A percentile compares a stretch with the other conserved stretches of the same genome.
Evolutionary conservation across 2,329 filamentous ascomycete genomes (phyloP).

Genomic region (Cercospora canescens): DNA sequence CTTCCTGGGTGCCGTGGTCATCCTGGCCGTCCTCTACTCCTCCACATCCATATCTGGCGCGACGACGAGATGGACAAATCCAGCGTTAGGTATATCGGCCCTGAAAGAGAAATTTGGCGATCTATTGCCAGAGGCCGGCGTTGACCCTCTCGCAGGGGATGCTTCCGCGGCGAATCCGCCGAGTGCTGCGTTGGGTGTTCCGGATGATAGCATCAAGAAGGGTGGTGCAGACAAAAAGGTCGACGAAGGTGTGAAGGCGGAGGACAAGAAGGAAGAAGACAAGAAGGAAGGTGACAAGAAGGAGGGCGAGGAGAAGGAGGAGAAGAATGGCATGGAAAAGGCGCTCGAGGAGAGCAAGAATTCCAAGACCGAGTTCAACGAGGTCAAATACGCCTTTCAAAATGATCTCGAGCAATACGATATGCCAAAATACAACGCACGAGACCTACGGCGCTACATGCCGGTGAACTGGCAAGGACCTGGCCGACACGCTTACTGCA

Average conservation of each 20-base stretch:
- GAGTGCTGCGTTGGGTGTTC: constrained; percentile 15
- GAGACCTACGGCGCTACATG: constrained; percentile 15
- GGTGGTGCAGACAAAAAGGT: constrained; percentile 8
- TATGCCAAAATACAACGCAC: constrained; percentile 15
- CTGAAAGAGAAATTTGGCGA: constrained; percentile 17
- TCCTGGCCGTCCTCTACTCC: constrained; percentile 18
- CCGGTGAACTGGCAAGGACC: constrained; percentile 25
- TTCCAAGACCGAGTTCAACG: constrained; percentile 19
- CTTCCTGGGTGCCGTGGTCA: constrained; percentile 14
- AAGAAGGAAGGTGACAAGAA: constrained; percentile 5
- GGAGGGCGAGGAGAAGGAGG: background rate
- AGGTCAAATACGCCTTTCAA: constrained; percentile 19
- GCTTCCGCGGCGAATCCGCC: constrained; percentile 15
- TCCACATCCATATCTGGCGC: constrained; percentile 16
- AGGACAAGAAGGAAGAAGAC: constrained; percentile 8
- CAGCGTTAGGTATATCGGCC: constrained; percentile 14
- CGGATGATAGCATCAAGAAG: constrained; percentile 12
- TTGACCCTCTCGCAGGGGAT: constrained; percentile 13
- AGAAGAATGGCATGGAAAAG: constrained; percentile 8
- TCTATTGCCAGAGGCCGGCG: constrained; percentile 5
- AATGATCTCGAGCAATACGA: constrained; percentile 13
- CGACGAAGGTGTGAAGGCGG: constrained; percentile 5
- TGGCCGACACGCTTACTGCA: constrained; percentile 21
- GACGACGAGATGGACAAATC: constrained; percentile 18
- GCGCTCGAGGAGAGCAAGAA: constrained; percentile 13